phyloP scores from a whole-genome alignment of 768 basidiomycete genomes.

The Mycena floridula region DNA sequence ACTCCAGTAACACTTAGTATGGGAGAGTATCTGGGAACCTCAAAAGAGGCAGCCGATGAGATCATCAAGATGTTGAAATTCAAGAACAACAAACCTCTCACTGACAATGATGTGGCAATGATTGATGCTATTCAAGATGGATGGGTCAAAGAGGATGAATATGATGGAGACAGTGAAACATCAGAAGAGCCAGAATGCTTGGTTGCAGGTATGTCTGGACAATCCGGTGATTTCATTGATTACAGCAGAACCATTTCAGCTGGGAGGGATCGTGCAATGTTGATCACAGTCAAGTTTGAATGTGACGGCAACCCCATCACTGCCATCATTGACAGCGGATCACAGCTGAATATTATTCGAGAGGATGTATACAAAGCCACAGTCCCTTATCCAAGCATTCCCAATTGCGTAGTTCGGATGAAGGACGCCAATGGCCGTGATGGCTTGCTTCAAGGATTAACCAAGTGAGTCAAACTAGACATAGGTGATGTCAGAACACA shows the following conservation, averaged over 20 bases:
- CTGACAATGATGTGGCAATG: background rate
- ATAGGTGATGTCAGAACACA: conserved; percentile 15
- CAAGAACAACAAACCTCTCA: background rate
- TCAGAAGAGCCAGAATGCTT: background rate
- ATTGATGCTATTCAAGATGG: background rate
- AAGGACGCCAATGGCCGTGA: conserved; percentile 24
- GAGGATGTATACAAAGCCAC: conserved; percentile 1
- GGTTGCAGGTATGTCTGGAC: background rate
- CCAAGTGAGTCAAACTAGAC: conserved; percentile 12
- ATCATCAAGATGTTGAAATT: background rate
- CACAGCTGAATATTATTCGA: conserved; percentile 8
- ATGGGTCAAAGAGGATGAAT: background rate
- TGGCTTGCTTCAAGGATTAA: conserved; percentile 13
- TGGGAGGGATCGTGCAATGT: background rate
- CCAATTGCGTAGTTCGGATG: conserved; percentile 10
- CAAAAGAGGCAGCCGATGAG: background rate
- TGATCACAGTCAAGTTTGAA: conserved; percentile 2
- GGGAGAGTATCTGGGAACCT: background rate
- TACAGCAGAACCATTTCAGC: background rate
- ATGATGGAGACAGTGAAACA: too few species aligned
- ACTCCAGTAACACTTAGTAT: background rate
- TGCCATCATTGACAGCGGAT: conserved; percentile 8
- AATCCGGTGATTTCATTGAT: background rate
- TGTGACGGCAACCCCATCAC: conserved; percentile 2
- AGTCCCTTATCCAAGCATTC: background rate